Evolutionary conservation across 495 filamentous ascomycete species (phyloP).

Genomic region (Penicillium manginii): DNA sequence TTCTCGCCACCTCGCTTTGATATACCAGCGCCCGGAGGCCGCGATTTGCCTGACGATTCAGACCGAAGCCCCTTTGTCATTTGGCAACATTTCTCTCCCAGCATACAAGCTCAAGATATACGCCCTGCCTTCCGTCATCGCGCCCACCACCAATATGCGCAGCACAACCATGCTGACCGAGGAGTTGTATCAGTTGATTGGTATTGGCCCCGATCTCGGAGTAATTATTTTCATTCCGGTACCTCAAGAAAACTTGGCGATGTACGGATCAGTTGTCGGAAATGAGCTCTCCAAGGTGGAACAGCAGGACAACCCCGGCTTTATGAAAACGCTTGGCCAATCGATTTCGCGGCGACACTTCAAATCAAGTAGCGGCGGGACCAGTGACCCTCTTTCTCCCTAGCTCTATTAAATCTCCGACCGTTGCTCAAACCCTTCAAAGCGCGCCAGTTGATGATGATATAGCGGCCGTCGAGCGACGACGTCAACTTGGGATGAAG

Average conservation of each 20-base stretch:
- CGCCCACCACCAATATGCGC: slow-evolving; percentile 78
- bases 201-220: slow-evolving; percentile 65
- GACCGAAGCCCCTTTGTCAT: slow-evolving; percentile 74
- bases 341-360: slow-evolving; percentile 38
- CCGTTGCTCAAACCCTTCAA: slow-evolving; percentile 11
- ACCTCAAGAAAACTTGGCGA: slow-evolving; percentile 70
- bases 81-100: slow-evolving; percentile 73
- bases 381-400: slow-evolving; percentile 30
- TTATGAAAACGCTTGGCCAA: slow-evolving; percentile 41
- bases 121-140: slow-evolving; percentile 68
- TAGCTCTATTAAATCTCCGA: slow-evolving; percentile 8
- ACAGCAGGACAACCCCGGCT: slow-evolving; percentile 34
- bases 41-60: slow-evolving; percentile 73
- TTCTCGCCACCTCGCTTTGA: slow-evolving; percentile 60
- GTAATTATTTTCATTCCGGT: slow-evolving; percentile 71
- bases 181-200: slow-evolving; percentile 68
- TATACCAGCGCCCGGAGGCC: slow-evolving; percentile 72
- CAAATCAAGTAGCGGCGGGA: slow-evolving; percentile 37
- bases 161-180: slow-evolving; percentile 75
- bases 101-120: slow-evolving; percentile 81
- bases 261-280: slow-evolving; percentile 67
- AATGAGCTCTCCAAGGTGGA: slow-evolving; percentile 68
- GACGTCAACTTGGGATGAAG: slow-evolving; percentile 10
- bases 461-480: background rate
- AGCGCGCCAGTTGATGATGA: background rate